These are phyloP conservation scores for Imleria badia DNA, from an alignment of 768 basidiomycete species.

Conservation along the genomic window DNA sequence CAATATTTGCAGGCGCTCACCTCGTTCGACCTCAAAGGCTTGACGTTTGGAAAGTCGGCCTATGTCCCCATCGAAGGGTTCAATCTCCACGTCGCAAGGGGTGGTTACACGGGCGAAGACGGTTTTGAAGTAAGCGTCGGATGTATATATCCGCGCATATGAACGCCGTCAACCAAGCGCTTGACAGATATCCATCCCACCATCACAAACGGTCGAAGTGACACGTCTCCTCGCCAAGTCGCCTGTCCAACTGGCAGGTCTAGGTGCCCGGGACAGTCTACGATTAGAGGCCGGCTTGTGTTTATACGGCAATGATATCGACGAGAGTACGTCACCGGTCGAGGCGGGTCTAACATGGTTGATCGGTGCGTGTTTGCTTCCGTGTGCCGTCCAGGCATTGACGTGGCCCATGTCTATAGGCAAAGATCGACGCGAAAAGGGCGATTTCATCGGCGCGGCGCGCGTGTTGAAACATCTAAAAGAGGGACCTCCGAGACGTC, in stretches of 20 bases:
- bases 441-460: constrained; percentile 78
- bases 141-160: not conserved
- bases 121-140: constrained; percentile 76
- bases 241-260: constrained; percentile 78
- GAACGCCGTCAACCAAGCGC: not conserved
- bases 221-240: constrained; percentile 60
- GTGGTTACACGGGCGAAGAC: constrained; percentile 98
- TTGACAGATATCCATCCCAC: constrained; percentile 82
- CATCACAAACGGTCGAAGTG: constrained; percentile 68
- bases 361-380: constrained; percentile 58
- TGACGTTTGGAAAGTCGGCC: constrained; percentile 85
- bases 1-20: constrained; percentile 76
- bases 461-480: constrained; percentile 73
- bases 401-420: constrained; percentile 40
- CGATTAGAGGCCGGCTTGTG: constrained; percentile 97
- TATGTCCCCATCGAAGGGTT: constrained; percentile 68
- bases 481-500: constrained; percentile 70
- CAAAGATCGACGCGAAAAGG: constrained; percentile 73
- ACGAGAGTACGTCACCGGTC: constrained; percentile 81
- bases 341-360: constrained; percentile 95
- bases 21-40: constrained; percentile 63
- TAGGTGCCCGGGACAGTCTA: constrained; percentile 92
- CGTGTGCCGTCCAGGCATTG: not conserved
- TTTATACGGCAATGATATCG: constrained; percentile 91
- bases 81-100: constrained; percentile 80